These are phyloP conservation scores for Ogataea saltuana DNA, from an alignment of 805 yeast genomes.

Conservation along the genomic window DNA sequence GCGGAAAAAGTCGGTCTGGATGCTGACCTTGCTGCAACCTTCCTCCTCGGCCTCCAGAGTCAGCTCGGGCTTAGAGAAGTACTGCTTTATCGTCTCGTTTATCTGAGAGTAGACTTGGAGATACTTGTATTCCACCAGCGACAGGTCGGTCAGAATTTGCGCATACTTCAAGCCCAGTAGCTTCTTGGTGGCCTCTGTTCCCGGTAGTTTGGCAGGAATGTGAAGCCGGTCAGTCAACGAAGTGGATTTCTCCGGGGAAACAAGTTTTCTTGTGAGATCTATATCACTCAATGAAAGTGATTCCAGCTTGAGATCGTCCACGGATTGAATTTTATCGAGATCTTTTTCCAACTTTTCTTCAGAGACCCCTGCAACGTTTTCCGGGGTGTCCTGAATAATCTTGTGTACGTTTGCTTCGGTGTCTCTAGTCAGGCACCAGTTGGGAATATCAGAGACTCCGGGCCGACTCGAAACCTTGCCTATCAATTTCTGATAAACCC, in stretches of 20 bases:
- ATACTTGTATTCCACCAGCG: constrained; percentile 31
- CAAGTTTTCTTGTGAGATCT: constrained; percentile 11
- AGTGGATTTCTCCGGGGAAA: neutral
- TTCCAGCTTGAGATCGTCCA: constrained; percentile 12
- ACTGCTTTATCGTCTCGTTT: constrained; percentile 28
- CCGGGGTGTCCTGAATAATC: constrained; percentile 7
- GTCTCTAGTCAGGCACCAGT: constrained; percentile 23
- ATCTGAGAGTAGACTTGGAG: constrained; percentile 27
- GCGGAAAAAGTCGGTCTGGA: constrained; percentile 26
- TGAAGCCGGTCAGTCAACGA: constrained; percentile 7
- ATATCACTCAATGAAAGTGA: constrained; percentile 9
- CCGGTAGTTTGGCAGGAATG: constrained; percentile 9
- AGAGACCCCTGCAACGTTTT: neutral
- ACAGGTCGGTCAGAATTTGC: constrained; percentile 28
- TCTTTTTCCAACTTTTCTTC: neutral
- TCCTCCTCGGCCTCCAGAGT: constrained; percentile 27
- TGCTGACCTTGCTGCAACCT: constrained; percentile 27
- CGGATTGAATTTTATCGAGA: constrained; percentile 4
- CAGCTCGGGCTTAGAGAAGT: constrained; percentile 28
- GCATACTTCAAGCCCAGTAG: constrained; percentile 29
- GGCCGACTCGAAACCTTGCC: constrained; percentile 12
- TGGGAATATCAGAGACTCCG: constrained; percentile 19
- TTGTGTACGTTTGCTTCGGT: constrained; percentile 16
- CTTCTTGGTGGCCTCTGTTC: constrained; percentile 7
- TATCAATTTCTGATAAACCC: constrained; percentile 18